Base-by-base conservation (phyloP, 2,329 filamentous ascomycete genomes). In the Colletotrichum aenigma region DNA sequence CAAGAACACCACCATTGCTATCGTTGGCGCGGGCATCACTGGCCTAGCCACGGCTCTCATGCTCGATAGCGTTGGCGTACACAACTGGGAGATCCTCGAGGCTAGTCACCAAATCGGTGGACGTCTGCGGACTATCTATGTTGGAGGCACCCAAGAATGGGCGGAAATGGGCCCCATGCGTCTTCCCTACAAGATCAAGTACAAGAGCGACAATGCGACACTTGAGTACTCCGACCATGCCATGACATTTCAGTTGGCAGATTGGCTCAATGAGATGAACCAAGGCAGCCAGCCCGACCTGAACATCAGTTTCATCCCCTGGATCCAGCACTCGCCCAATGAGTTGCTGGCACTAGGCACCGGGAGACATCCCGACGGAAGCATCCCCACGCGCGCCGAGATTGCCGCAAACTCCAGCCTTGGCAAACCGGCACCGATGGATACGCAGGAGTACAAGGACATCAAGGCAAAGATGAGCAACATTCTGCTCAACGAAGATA, bases 101-200 rank as follows among this genome's bases (percentile, higher is more conserved):
- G 88, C 89, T 0, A 88, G 87, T 9, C 81, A 89, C 58, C 85
- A 91, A 4, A 86, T 93, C 28, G 91, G 91, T n/a, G 91, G 91
- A 8, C 88, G 91, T 36, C 88, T 93, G 0, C 89, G 90, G 70
- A 93, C 91, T 3, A 87, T 86, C 43, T 92, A 92, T 71, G 86
- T 93, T 4, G 88, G 88, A 21, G 88, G 87, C 6, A 71, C 72
- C 5, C 89, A 85, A 0, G 90, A 91, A 56, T 93, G 92, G 79
- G 91, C 92, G 78, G 91, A 92, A 78, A 87, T 85, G 89, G 91
- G 91, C 0, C 90, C 90, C 0, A 92, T 92, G 90, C 84, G 90
- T 5, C 62, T 67, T n/a, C 55, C 62, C 16, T 72, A 60, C 36
- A 67, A 36, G 18, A 85, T 89, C n/a, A 87, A 84, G 4, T 87